Base-by-base conservation (phyloP, 345 rosid species). In the Eucalyptus tenuipes region DNA sequence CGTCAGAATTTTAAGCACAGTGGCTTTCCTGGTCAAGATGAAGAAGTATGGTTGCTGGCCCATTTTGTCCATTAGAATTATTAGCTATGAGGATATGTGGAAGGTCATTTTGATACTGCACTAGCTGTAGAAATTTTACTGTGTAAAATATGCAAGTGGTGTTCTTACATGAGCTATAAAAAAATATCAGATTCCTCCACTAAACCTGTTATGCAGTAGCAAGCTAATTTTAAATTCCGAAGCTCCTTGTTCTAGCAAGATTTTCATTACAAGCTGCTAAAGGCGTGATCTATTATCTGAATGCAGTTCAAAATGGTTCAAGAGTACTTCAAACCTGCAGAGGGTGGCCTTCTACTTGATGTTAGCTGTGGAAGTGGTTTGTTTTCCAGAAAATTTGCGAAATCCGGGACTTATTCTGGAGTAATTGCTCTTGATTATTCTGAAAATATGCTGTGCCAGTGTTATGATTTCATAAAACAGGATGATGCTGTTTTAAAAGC, bases 311-410 rank as follows among this genome's bases (percentile, higher is more conserved):
- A 92, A 90, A 95, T 95, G 99, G 99, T 99, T 90, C 97, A 96
- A 93, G 96, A 94, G 89, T 95, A 94, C 92, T 96, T 98, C 88
- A 95, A 95, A 94, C 92, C 95, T 31, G 92, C 93, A 75, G 93
- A 94, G 94, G 97, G 95, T 64, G 98, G 99, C 18, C 88, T 96
- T 89, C 92, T 98, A 85, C 95, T 98, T 45, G 99, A 98, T 94
- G 98, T 96, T 85, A 97, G 98, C 91, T 98, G 97, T 85, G 99
- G 99, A 71, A 98, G 99, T 89, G 99, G 99, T 90, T 93, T 97
- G 90, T 98, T 98, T 90, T 94, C 99, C 18, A 91, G 99, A 75
- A 98, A 97, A 91, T 97, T 96, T 88, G 99, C 94, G 22, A 93
- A 95, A 88, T 96, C 96, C 2, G 93, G 94, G 49, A 91, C 92